Evolutionary conservation across 176 grass and related monocot genomes (phyloP).

Genomic region (Carex scoparia): DNA sequence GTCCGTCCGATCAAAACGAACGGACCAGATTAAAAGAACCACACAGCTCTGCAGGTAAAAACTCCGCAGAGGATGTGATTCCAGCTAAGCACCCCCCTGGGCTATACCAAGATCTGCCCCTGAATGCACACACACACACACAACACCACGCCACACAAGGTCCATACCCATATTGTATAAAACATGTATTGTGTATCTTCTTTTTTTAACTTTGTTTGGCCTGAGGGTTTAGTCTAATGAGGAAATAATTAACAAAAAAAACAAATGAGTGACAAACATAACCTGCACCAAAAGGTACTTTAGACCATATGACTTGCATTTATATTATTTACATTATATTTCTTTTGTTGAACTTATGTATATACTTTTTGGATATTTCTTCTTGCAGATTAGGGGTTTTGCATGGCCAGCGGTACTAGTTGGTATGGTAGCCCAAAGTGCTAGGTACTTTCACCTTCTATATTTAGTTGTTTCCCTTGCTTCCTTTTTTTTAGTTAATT

Average conservation of each 20-base stretch:
- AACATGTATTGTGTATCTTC: background rate
- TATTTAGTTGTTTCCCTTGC: constrained; percentile 13
- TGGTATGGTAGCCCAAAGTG: constrained; percentile 99
- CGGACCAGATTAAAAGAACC: too few relatives aligned
- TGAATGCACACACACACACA: background rate
- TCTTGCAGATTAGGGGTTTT: constrained; percentile 81
- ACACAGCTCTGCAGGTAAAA: too few relatives aligned
- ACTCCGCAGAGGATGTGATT: too few relatives aligned
- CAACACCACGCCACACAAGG: background rate
- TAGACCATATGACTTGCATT: background rate
- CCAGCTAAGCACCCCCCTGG: too few relatives aligned
- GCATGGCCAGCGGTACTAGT: constrained; percentile 98
- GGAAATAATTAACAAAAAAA: background rate
- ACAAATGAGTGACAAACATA: too few relatives aligned
- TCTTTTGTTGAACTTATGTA: constrained; percentile 26
- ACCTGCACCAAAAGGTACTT: background rate
- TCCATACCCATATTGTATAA: background rate
- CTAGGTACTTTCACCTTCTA: constrained; percentile 48
- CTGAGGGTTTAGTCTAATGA: background rate
- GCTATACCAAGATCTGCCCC: too few relatives aligned
- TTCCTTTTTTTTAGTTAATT: background rate
- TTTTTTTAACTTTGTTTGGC: background rate
- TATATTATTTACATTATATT: constrained; percentile 12
- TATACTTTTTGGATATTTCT: constrained; percentile 14
- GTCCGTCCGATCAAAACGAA: too few relatives aligned